Evolutionary conservation across 2,329 filamentous ascomycete genomes (phyloP).

Genomic region (Sphaerulina populicola): DNA sequence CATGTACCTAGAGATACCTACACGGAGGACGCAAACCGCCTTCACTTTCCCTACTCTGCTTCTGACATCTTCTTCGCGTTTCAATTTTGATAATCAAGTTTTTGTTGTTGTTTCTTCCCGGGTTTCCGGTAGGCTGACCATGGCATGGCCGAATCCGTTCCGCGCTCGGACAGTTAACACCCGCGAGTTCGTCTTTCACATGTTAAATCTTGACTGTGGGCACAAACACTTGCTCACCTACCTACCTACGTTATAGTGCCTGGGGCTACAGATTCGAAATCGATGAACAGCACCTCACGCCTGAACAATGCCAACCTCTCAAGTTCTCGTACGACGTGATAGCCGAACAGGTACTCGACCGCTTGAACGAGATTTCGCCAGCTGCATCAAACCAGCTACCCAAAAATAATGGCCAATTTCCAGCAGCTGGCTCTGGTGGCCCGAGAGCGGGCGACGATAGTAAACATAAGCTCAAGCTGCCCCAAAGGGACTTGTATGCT

Average conservation of each 20-base stretch:
- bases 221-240: constrained; percentile 5
- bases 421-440: background rate
- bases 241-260: constrained; percentile 29
- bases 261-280: constrained; percentile 65
- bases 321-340: constrained; percentile 61
- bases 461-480: constrained; percentile 25
- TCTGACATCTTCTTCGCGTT: background rate
- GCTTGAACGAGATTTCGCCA: constrained; percentile 54
- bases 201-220: background rate
- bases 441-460: constrained; percentile 11
- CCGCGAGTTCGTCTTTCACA: constrained; percentile 30
- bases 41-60: background rate
- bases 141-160: constrained; percentile 41
- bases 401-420: constrained; percentile 32
- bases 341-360: constrained; percentile 56
- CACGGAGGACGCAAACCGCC: background rate
- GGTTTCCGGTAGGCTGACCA: constrained; percentile 15
- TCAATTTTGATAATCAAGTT: background rate
- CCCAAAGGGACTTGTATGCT: constrained; percentile 53
- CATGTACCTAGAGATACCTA: background rate
- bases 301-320: constrained; percentile 51
- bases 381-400: constrained; percentile 35
- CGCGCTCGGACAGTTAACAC: constrained; percentile 38
- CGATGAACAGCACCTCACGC: constrained; percentile 55
- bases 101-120: background rate